phyloP scores from a whole-genome alignment of 768 basidiomycete genomes.

The Suillus cothurnatus region DNA sequence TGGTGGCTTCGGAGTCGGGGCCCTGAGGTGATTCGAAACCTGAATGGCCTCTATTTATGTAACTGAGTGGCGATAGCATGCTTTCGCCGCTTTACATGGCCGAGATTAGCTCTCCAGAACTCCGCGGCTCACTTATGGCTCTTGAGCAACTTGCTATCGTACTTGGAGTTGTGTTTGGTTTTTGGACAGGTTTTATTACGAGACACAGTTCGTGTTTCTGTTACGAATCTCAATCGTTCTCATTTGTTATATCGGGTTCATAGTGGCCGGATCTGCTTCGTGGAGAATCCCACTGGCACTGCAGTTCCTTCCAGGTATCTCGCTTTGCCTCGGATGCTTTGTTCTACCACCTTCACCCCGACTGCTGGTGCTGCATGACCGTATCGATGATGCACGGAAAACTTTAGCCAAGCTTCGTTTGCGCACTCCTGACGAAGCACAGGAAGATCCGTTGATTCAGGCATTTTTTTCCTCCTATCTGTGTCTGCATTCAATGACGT shows the following conservation, averaged over 20 bases:
- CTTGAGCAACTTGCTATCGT: conserved; percentile 84
- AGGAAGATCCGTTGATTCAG: conserved; percentile 53
- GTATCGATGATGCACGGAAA: conserved; percentile 55
- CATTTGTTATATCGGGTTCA: not conserved
- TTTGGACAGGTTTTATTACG: conserved; percentile 81
- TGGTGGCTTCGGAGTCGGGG: conserved; percentile 82
- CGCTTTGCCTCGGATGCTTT: conserved; percentile 62
- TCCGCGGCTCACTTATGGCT: conserved; percentile 76
- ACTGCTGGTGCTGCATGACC: conserved; percentile 49
- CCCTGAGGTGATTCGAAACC: conserved; percentile 50
- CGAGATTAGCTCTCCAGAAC: conserved; percentile 81
- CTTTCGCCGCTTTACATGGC: conserved; percentile 83
- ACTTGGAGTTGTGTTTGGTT: conserved; percentile 78
- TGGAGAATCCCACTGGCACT: conserved; percentile 80
- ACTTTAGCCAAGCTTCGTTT: conserved; percentile 57
- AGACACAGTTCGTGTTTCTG: conserved; percentile 50
- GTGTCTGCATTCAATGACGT: not conserved
- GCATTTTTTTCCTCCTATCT: conserved; percentile 24
- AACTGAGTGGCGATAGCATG: conserved; percentile 51
- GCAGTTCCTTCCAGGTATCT: conserved; percentile 68
- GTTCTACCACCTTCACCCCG: conserved; percentile 53
- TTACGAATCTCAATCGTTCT: not conserved
- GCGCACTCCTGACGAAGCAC: conserved; percentile 46
- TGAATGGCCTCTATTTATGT: not conserved
- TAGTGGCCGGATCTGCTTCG: conserved; percentile 64